Base-by-base conservation (phyloP, 495 filamentous ascomycete genomes). In the Penicillium ochrochloron region DNA sequence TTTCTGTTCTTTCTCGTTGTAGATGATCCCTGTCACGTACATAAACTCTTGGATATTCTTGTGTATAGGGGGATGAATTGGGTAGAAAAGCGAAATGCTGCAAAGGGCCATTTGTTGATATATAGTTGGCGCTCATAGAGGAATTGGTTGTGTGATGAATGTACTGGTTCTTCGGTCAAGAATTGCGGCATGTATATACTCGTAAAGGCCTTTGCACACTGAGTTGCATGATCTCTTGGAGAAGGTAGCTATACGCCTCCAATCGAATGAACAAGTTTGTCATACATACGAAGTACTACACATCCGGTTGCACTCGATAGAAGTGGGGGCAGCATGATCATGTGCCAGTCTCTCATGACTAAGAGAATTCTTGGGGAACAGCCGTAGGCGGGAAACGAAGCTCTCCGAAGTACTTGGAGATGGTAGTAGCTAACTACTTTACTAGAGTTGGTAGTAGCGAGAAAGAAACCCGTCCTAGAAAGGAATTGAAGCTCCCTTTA, bases 21-120 rank as follows among this genome's bases (percentile, higher is more conserved):
- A 53, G 34, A 63, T 50, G 55, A 63, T n/a, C 29, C 23, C 5
- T 41, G 15, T 51, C 55, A 19, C 27, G 61, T 53, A 63, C 41
- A 63, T 63, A 63, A 53, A 57, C 35, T 2, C 23, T 25, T 29
- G 39, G 37, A 15, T 31, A 15, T 29, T 29, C 17, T 27, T 29
- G 25, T 52, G 48, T 31, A 29, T 52, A 29, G 25, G 48, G 48
- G 48, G 6, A 11, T 25, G 48, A 29, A 3, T 46, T 46, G 23
- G 48, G 25, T 31, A 14, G 15, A 52, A 25, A 29, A 29, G 46
- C 5, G 42, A 48, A 11, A 19, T 48, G 42, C 42, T 48, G 42
- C 9, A 23, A 23, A 48, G 42, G 15, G 37, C 48, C 12, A 31
- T 52, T 29, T 14, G 14, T 15, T 51, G 44, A 27, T 51, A 52